A percentile compares a stretch with the other conserved stretches of the same genome.
Evolutionary conservation across 805 yeast genomes (phyloP).

Genomic region (Jamesozyma piceae): DNA sequence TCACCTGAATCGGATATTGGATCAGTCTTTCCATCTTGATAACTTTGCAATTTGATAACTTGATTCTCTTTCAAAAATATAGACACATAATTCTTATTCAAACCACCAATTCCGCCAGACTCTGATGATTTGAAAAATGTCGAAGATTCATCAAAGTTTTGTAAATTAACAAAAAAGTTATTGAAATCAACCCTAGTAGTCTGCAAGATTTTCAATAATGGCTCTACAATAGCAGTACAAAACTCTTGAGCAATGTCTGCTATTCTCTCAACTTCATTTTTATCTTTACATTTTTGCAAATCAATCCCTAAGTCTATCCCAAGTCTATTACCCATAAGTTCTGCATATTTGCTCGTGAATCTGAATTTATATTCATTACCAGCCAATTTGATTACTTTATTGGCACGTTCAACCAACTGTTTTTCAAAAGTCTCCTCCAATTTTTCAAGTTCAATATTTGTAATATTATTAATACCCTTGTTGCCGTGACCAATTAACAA

Average conservation of each 20-base stretch:
- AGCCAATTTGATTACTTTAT: conserved; percentile 50
- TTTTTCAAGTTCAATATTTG: conserved; percentile 29
- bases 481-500: conserved; percentile 71
- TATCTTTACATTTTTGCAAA: conserved; percentile 10
- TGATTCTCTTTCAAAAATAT: conserved; percentile 17
- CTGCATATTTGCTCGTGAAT: conserved; percentile 51
- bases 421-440: conserved; percentile 43
- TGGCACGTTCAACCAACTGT: conserved; percentile 50
- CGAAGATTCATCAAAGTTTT: conserved; percentile 32
- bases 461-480: conserved; percentile 36
- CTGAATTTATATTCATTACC: conserved; percentile 56
- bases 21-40: conserved; percentile 18
- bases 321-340: conserved; percentile 51
- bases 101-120: conserved; percentile 11
- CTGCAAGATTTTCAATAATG: conserved; percentile 52
- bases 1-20: conserved; percentile 28
- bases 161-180: conserved; percentile 61
- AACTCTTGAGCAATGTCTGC: conserved; percentile 14
- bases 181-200: conserved; percentile 69
- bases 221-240: conserved; percentile 36
- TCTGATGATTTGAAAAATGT: conserved; percentile 21
- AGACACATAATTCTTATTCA: conserved; percentile 10
- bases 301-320: conserved; percentile 41
- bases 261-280: conserved; percentile 6
- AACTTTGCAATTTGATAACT: conserved; percentile 12